These are phyloP conservation scores for Russula abietina DNA, from an alignment of 768 basidiomycete genomes.

Conservation along the genomic window DNA sequence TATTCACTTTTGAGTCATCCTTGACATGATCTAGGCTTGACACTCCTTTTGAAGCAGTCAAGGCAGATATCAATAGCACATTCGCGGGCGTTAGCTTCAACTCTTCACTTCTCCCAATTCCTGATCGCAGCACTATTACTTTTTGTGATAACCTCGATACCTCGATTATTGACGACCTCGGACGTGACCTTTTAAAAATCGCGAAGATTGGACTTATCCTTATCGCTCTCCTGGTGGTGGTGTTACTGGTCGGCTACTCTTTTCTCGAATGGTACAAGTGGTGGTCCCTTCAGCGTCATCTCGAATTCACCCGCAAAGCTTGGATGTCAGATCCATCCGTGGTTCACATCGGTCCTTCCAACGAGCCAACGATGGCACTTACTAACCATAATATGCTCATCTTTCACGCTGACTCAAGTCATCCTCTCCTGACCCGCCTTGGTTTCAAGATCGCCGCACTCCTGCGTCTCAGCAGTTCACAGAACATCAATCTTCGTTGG, in stretches of 20 bases:
- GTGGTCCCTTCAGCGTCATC: slow-evolving; percentile 58
- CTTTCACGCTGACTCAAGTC: slow-evolving; percentile 58
- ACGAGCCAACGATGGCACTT: slow-evolving; percentile 50
- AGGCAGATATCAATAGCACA: slow-evolving; percentile 84
- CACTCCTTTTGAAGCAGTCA: slow-evolving; percentile 82
- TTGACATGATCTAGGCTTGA: slow-evolving; percentile 48
- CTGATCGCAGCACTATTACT: slow-evolving; percentile 55
- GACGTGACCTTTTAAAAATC: slow-evolving; percentile 68
- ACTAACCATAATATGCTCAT: slow-evolving; percentile 75
- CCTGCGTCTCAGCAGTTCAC: slow-evolving; percentile 51
- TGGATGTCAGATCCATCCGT: slow-evolving; percentile 71
- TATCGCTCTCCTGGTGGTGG: slow-evolving; percentile 60
- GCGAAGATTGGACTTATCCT: slow-evolving; percentile 76
- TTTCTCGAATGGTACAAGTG: slow-evolving; percentile 88
- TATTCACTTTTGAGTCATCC: background rate
- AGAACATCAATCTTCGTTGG: slow-evolving; percentile 75
- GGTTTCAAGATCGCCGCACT: slow-evolving; percentile 46
- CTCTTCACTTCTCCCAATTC: slow-evolving; percentile 69
- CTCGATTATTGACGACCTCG: slow-evolving; percentile 80
- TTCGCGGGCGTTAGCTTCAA: slow-evolving; percentile 69
- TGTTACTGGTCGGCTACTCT: slow-evolving; percentile 69
- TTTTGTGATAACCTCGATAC: slow-evolving; percentile 81
- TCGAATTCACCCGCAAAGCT: slow-evolving; percentile 66
- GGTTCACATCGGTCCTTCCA: slow-evolving; percentile 35
- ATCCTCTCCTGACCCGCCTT: slow-evolving; percentile 68